Evolutionary conservation across 495 filamentous ascomycete genomes (phyloP).

Genomic region (Opeltia flavorubescens): DNA sequence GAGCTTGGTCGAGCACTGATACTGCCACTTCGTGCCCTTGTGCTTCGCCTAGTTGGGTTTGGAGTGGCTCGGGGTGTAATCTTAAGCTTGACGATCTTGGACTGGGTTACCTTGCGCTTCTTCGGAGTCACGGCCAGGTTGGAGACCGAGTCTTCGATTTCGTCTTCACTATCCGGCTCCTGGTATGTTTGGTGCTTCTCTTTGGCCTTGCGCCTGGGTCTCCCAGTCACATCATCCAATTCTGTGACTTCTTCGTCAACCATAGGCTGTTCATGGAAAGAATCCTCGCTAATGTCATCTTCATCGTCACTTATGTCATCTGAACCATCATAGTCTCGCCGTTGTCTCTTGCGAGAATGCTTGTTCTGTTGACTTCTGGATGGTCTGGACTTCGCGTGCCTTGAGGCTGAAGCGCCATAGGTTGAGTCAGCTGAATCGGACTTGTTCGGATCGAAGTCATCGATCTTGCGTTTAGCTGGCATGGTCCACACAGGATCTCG

Average conservation of each 20-base stretch:
- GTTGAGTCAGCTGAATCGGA: slow-evolving; percentile 77
- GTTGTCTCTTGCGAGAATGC: slow-evolving; percentile 34
- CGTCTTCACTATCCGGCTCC: slow-evolving; percentile 16
- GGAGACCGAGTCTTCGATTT: slow-evolving; percentile 8
- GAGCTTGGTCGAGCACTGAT: slow-evolving; percentile 21
- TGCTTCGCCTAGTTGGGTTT: slow-evolving; percentile 19
- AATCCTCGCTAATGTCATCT: slow-evolving; percentile 50
- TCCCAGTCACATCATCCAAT: slow-evolving; percentile 52
- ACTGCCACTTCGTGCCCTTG: slow-evolving; percentile 30
- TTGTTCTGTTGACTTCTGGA: slow-evolving; percentile 27
- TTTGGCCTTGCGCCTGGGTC: slow-evolving; percentile 50
- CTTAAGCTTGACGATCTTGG: slow-evolving; percentile 23
- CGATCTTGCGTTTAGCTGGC: slow-evolving; percentile 50
- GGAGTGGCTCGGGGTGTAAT: slow-evolving; percentile 13
- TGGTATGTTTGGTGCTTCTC: slow-evolving; percentile 31
- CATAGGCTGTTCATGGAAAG: slow-evolving; percentile 42
- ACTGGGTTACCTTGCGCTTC: slow-evolving; percentile 21
- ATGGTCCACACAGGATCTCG: slow-evolving; percentile 8
- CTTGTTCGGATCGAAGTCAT: slow-evolving; percentile 64
- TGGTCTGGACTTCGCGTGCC: slow-evolving; percentile 24
- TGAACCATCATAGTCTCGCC: slow-evolving; percentile 36
- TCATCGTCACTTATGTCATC: slow-evolving; percentile 47
- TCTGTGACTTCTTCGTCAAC: slow-evolving; percentile 52
- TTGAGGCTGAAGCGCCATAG: slow-evolving; percentile 39
- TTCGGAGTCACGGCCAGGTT: slow-evolving; percentile 18